phyloP scores from a whole-genome alignment of 805 yeast genomes.

The Myxozyma melibiosi region DNA sequence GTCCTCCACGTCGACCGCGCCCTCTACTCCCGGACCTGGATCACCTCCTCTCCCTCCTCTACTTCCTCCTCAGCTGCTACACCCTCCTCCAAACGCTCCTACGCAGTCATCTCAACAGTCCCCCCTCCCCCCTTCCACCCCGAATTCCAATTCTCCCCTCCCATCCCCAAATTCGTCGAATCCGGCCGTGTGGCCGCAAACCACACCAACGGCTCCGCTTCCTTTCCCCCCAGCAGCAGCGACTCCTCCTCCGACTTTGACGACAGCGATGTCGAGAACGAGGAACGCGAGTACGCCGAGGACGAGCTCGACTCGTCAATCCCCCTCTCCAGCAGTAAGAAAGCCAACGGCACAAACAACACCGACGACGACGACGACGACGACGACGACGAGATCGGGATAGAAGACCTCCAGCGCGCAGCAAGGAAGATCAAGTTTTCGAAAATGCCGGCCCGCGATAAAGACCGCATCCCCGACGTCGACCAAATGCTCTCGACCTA shows the following conservation, averaged over 20 bases:
- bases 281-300: constrained; percentile 35
- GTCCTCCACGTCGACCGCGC: constrained; percentile 25
- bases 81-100: not conserved
- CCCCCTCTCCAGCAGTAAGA: not conserved
- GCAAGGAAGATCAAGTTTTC: constrained; percentile 40
- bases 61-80: not conserved
- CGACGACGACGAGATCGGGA: constrained; percentile 41
- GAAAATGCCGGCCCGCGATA: constrained; percentile 33
- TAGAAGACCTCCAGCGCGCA: constrained; percentile 45
- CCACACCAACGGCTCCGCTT: not conserved
- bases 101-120: not conserved
- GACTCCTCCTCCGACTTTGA: constrained; percentile 28
- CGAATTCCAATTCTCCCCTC: constrained; percentile 17
- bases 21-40: constrained; percentile 24
- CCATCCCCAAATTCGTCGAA: constrained; percentile 8
- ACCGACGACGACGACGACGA: constrained; percentile 33
- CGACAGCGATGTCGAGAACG: constrained; percentile 22
- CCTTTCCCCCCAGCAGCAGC: not conserved
- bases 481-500: constrained; percentile 27
- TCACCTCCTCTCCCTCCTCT: not conserved
- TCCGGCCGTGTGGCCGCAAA: not conserved
- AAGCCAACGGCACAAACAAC: constrained; percentile 34
- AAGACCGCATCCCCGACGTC: constrained; percentile 21
- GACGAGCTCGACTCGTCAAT: constrained; percentile 7
- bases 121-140: constrained; percentile 30